Percentiles rank a stretch among this genome's conserved stretches.
These are phyloP conservation scores for Pythium utonaiense DNA, from an alignment of 352 stramenopile genomes.

Conservation along the genomic window DNA sequence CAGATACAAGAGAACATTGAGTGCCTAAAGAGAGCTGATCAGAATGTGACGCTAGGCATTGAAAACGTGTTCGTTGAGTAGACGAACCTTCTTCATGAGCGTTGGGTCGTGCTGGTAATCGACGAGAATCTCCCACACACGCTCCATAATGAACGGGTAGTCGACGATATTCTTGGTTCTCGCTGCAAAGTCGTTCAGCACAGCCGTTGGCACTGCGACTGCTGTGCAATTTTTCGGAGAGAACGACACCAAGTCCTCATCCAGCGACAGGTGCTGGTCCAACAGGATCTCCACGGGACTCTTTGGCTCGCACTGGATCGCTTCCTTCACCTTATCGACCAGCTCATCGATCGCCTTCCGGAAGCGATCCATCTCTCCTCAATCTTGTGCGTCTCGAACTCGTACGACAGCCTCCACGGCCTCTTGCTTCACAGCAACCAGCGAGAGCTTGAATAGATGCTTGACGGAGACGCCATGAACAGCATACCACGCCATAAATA, in stretches of 20 bases:
- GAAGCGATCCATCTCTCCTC: conserved; percentile 46
- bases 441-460: no score
- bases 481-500: not conserved
- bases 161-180: conserved; percentile 72
- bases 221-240: conserved; percentile 32
- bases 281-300: conserved; percentile 59
- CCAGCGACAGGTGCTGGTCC: conserved; percentile 53
- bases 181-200: conserved; percentile 59
- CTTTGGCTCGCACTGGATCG: conserved; percentile 49
- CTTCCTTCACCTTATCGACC: conserved; percentile 59
- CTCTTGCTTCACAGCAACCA: no score
- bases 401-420: no score
- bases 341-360: conserved; percentile 54
- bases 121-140: conserved; percentile 68
- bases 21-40: conserved; percentile 22
- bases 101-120: conserved; percentile 47
- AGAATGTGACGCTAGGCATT: no score
- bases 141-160: conserved; percentile 64
- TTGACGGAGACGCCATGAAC: no score
- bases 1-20: conserved; percentile 59
- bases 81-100: conserved; percentile 57
- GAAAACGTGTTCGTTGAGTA: no score
- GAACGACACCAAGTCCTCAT: conserved; percentile 48
- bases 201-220: conserved; percentile 43
- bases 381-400: not conserved